A percentile compares a stretch with the other conserved stretches of the same genome.
Conservation (phyloP, 345 rosid genomes). For the Streptanthus diversifolius region DNA sequence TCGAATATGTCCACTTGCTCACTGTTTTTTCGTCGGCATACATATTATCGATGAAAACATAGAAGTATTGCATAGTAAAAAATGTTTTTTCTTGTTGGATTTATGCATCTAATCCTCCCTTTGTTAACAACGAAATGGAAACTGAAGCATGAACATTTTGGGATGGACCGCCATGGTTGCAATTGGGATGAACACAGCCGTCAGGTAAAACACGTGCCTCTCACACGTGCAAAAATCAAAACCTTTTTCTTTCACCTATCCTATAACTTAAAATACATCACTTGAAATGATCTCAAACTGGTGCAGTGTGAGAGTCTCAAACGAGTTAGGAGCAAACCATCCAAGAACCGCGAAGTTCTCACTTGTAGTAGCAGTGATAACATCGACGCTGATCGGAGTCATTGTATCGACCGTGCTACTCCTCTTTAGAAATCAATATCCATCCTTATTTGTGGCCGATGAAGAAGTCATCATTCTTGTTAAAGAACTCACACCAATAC, state of each 20-base stretch:
- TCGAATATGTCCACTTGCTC: not conserved
- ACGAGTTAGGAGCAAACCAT: constrained; percentile 79
- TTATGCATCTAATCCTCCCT: not conserved
- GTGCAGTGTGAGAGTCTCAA: constrained; percentile 76
- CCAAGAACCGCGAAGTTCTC: constrained; percentile 68
- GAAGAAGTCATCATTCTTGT: constrained; percentile 50
- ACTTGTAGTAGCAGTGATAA: constrained; percentile 57
- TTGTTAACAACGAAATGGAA: not conserved
- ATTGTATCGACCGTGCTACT: constrained; percentile 43
- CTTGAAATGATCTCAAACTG: not conserved
- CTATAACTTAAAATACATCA: not conserved
- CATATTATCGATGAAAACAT: not conserved
- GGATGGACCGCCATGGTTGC: constrained; percentile 88
- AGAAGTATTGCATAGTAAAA: not conserved
- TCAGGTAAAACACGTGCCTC: constrained; percentile 43
- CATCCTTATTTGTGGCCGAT: constrained; percentile 58
- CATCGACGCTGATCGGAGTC: constrained; percentile 53
- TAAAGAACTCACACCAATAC: constrained; percentile 61
- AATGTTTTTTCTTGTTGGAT: not conserved
- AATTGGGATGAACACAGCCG: constrained; percentile 77
- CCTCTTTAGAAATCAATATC: constrained; percentile 45
- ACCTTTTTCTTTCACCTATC: not conserved
- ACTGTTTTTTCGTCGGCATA: not conserved
- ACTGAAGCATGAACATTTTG: constrained; percentile 59
- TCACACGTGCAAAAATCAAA: not conserved